phyloP scores from a whole-genome alignment of 495 filamentous ascomycete species.

The Rhypophila decipiens region DNA sequence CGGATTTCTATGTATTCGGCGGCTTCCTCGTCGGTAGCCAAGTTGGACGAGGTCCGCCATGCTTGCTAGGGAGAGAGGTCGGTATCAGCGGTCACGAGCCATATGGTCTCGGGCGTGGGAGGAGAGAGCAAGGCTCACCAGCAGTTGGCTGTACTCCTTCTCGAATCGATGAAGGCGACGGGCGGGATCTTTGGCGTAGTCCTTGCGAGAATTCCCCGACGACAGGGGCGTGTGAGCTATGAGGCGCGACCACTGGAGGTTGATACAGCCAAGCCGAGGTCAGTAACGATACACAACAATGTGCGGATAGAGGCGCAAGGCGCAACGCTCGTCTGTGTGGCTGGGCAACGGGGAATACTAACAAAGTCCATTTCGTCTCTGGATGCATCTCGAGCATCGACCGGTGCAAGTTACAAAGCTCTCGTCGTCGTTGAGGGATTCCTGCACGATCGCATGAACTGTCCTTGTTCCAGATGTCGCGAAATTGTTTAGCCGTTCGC shows the following conservation, averaged over 20 bases:
- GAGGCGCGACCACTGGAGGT: conserved; percentile 92
- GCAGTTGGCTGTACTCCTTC: conserved; percentile 73
- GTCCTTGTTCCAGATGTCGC: conserved; percentile 25
- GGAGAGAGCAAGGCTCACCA: conserved; percentile 46
- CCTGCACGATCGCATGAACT: conserved; percentile 18
- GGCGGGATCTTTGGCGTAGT: conserved; percentile 66
- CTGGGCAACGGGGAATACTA: conserved; percentile 8
- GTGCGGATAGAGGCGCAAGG: too few species aligned
- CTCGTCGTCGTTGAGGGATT: conserved; percentile 7
- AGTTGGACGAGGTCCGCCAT: conserved; percentile 64
- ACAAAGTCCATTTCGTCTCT: conserved; percentile 38
- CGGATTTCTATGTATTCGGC: conserved; percentile 47
- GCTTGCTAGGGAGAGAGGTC: conserved; percentile 57
- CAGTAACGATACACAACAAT: background rate
- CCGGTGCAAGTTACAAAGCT: background rate
- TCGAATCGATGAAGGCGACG: conserved; percentile 87
- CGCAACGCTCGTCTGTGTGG: too few species aligned
- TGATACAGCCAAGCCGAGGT: background rate
- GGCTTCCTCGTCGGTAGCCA: conserved; percentile 46
- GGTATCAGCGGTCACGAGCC: too few species aligned
- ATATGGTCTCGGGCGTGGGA: background rate
- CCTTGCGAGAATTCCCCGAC: conserved; percentile 49
- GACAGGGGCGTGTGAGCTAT: conserved; percentile 71
- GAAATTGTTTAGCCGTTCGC: conserved; percentile 23
- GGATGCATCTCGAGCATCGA: conserved; percentile 27